phyloP scores from a whole-genome alignment of 495 filamentous ascomycete genomes.

The Ramalina intermedia region DNA sequence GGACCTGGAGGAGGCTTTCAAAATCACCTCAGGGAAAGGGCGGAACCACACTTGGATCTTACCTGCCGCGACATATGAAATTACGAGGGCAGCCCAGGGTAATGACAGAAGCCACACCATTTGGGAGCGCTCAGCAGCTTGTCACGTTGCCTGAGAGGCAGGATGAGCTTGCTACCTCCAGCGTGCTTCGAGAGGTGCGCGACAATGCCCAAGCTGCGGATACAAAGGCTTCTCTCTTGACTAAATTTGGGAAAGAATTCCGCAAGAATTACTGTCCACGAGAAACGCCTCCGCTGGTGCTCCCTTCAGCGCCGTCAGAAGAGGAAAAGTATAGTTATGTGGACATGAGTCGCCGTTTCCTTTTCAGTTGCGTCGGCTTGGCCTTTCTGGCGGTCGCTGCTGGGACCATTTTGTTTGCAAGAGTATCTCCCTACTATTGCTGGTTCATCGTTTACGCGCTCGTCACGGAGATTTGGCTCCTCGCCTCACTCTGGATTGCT shows the following conservation, averaged over 20 bases:
- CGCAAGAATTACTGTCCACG: conserved; percentile 6
- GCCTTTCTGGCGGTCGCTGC: conserved; percentile 15
- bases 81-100: too few relatives aligned
- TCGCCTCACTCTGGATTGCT: conserved; percentile 16
- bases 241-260: neutral
- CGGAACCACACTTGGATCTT: too few relatives aligned
- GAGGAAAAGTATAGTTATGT: conserved; percentile 18
- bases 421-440: conserved; percentile 7
- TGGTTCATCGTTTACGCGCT: conserved; percentile 15
- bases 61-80: too few relatives aligned
- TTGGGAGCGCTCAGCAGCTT: too few relatives aligned
- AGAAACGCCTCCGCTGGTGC: conserved; percentile 1
- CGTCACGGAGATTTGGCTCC: conserved; percentile 16
- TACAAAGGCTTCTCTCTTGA: too few relatives aligned
- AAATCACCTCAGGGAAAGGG: too few relatives aligned
- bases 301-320: conserved; percentile 15
- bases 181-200: too few relatives aligned
- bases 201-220: too few relatives aligned
- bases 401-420: conserved; percentile 17
- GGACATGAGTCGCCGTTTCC: conserved; percentile 12
- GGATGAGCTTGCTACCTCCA: too few relatives aligned
- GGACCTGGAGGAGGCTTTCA: too few relatives aligned
- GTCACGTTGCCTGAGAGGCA: too few relatives aligned
- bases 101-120: too few relatives aligned
- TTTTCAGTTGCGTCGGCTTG: conserved; percentile 13